Base-by-base conservation (phyloP, 257 asterid genomes). In the Fraxinus anomala region DNA sequence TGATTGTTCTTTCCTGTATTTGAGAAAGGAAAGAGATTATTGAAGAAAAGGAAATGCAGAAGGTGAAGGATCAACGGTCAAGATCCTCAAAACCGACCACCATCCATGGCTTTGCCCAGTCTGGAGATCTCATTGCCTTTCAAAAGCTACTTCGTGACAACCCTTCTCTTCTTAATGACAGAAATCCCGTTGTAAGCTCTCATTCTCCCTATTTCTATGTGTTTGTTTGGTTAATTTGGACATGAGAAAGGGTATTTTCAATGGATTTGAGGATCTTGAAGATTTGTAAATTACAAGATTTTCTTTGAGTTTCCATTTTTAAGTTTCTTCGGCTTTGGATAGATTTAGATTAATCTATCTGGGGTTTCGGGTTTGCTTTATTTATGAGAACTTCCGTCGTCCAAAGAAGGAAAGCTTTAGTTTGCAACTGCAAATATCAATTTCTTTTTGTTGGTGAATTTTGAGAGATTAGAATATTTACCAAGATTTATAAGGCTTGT, bases 91-190 rank as follows among this genome's bases (percentile, higher is more conserved):
- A 87, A 82, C 88, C 94, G 68, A 81, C 89, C 61, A 93, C 99
- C 74, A 89, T 96, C 76, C 99, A 96, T 81, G 98, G 92, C 69
- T 91, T 84, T 68, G 99, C 98, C 44, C 99, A 96, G 88, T 88
- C 88, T 72, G 99, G 99, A 72, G 97, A 96, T 83, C 84, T 89
- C 69, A 77, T 67, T 83, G 88, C 96, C 49, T 80, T 96, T 79
- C 96, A 86, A 79, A 93, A 87, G 86, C 51, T 96, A 88, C 94
- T 93, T 77, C 90, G 87, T 24, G 89, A 85, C 40, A 92, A 88
- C 79, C 92, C 97, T 42, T 86, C 91, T 82, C 96, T 96, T 76
- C 92, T 96, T 72, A 93, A 96, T 81, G 99, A 93, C 71, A 90
- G 96, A 10, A 96, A 93, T 82, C 97, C 99, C 72, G 86, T 96